Evolutionary conservation across 2,329 filamentous ascomycete genomes (phyloP).

Genomic region (Emergomyces africanus): DNA sequence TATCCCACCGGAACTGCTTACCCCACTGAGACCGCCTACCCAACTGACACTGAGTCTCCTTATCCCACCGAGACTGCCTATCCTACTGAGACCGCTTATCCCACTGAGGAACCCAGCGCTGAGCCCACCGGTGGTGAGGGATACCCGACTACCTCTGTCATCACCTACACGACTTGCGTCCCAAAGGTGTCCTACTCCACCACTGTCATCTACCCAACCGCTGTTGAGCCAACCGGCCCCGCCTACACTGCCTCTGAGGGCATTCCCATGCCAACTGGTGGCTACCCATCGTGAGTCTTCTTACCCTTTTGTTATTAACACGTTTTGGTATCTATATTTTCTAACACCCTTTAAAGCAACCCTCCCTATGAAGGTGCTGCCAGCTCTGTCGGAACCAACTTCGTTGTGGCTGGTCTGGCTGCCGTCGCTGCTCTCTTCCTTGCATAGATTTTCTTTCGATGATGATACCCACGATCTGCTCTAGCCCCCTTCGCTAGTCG

Average conservation of each 20-base stretch:
- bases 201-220: slow-evolving; percentile 9
- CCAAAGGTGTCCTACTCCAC: slow-evolving; percentile 11
- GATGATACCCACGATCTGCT: slow-evolving; percentile 11
- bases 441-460: slow-evolving; percentile 17
- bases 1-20: too few relatives aligned
- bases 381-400: slow-evolving; percentile 16
- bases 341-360: too few relatives aligned
- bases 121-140: slow-evolving; percentile 3
- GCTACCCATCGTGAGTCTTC: slow-evolving; percentile 4
- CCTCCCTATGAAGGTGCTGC: slow-evolving; percentile 23
- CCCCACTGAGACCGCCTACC: slow-evolving; percentile 33
- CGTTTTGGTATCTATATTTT: too few relatives aligned
- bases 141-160: slow-evolving; percentile 16
- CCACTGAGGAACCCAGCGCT: neutral
- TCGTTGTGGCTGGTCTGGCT: slow-evolving; percentile 18
- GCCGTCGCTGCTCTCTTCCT: slow-evolving; percentile 19
- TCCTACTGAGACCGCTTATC: neutral
- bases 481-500: neutral
- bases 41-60: slow-evolving; percentile 34
- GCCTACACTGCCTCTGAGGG: slow-evolving; percentile 6
- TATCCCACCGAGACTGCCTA: slow-evolving; percentile 2
- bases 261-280: neutral
- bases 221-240: slow-evolving; percentile 4
- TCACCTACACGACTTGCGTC: slow-evolving; percentile 42
- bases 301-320: too few relatives aligned